Evolutionary conservation across 306 rosid genomes (phyloP), one percentile per base, ranked within the genome.

Genomic region (Canavalia gladiata): DNA sequence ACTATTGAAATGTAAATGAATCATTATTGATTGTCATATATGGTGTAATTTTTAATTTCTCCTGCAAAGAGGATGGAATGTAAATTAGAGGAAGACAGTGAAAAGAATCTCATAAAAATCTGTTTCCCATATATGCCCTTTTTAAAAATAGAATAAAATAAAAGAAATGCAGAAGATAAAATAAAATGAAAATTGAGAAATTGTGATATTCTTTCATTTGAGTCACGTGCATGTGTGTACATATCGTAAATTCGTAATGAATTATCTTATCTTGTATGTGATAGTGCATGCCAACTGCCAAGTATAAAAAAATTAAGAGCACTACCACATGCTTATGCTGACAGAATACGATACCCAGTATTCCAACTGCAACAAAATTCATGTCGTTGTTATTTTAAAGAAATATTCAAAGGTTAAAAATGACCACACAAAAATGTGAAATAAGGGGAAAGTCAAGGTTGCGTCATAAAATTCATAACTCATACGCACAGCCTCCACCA

Each of bases 311-410:
- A 64, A 66, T 58, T 63, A 77, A 71, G 34, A 13, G 35, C 82
- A 62, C 81, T 58, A 63, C 54, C 85, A 76, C 85, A 83, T 76
- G 83, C 83, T 82, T 75, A 58, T 67, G 72, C 84, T 80, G 89
- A 81, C 89, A 76, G 84, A 70, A 83, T 79, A 75, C 77, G 80
- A 80, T 81, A 77, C 80, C 79, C 42, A 47, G 25, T 76, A 80
- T 81, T 72, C 80, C 79, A 51, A 47, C 12, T 76, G 28, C 25
- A 76, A 78, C 82, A 86, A 60, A 82, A 63, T 50, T 75, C 84
- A 67, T 65, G 67, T 60, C 49, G 7, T 77, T 77, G 43, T 45
- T 74, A 57, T 51, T 46, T 73, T 59, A 50, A 45, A 60, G 42
- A 79, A 56, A 79, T 70, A 76, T 62, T 69, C 76, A 62, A 76